Evolutionary conservation across 2,329 filamentous ascomycete species (phyloP), one percentile per base, ranked within the genome.

Genomic region (Hymenoscyphus infarciens): DNA sequence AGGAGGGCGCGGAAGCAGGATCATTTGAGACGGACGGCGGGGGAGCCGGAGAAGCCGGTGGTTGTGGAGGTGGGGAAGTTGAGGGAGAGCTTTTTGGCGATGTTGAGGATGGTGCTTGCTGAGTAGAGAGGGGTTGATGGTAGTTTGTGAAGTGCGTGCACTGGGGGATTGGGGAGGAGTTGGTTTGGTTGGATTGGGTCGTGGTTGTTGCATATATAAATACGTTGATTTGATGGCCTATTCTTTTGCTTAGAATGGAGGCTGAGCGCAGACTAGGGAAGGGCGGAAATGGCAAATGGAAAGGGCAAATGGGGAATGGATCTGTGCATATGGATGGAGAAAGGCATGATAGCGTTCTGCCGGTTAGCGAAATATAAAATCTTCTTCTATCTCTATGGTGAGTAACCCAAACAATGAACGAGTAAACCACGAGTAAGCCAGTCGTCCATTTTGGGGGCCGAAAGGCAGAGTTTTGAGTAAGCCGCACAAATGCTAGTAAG

Each of bases 21-120:
- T 73, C 85, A 89, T 64, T 81, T 99, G 60, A 84, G 91, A 67
- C 82, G 92, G 60, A 88, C 84, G 53, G 92, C 92, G 0, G 92
- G 92, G 35, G 92, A 97, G 78, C 92, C 92, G 1, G 79, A 82
- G 59, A 97, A 97, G 78, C 92, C 92, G 3, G 77, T 81, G 1
- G 85, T 97, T n/a, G 79, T 77, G 27, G 92, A 97, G 79, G 83
- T 97, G 59, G 81, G 90, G 72, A 93, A 92, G 75, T 77, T 97
- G 72, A 86, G 85, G 69, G 89, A 91, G 4, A 87, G 88, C 66
- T 97, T 97, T 75, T 76, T 94, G 74, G 79, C 83, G 58, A 95
- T 96, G 90, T 77, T 97, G 72, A 85, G 92, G 69, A 83, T 86
- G 71, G 91, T 96, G 49, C 79, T 97, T 72, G 91, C 92, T 29